These are phyloP conservation scores for Craterostigma plantagineum DNA, from an alignment of 257 asterid genomes.

Conservation along the genomic window DNA sequence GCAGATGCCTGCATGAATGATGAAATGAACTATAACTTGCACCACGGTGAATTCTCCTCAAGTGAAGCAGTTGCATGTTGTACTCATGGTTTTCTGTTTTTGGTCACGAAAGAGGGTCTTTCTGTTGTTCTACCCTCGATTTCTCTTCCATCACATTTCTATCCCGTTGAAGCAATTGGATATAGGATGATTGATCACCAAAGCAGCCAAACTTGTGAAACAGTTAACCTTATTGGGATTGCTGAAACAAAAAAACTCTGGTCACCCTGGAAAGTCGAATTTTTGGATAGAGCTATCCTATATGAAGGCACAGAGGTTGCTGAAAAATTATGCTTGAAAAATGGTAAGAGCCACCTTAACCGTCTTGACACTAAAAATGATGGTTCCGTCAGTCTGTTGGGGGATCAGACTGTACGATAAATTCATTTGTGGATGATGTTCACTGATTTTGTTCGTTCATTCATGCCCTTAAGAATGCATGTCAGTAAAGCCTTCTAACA, in stretches of 20 bases:
- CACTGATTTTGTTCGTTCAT: too few species aligned
- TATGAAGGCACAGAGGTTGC: slow-evolving; percentile 78
- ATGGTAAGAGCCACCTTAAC: slow-evolving; percentile 34
- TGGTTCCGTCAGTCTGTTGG: neutral
- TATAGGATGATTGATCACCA: slow-evolving; percentile 26
- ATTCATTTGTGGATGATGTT: slow-evolving; percentile 3
- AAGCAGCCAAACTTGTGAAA: slow-evolving; percentile 14
- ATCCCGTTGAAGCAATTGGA: slow-evolving; percentile 69
- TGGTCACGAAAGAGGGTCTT: slow-evolving; percentile 62
- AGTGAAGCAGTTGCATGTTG: slow-evolving; percentile 70
- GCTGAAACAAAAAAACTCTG: slow-evolving; percentile 23
- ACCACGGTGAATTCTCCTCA: slow-evolving; percentile 34
- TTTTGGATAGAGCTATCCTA: slow-evolving; percentile 70
- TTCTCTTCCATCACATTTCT: slow-evolving; percentile 43
- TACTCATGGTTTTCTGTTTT: slow-evolving; percentile 54
- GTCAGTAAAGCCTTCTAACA: too few species aligned
- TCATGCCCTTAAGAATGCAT: too few species aligned
- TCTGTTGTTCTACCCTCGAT: slow-evolving; percentile 81
- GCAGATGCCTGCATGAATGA: slow-evolving; percentile 31
- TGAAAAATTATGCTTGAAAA: slow-evolving; percentile 63
- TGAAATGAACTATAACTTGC: slow-evolving; percentile 23
- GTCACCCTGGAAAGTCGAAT: slow-evolving; percentile 82
- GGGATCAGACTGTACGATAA: slow-evolving; percentile 2
- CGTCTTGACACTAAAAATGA: neutral
- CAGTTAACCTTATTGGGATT: slow-evolving; percentile 24